A percentile compares a stretch with the other conserved stretches of the same genome.
Conservation (phyloP, 169 alveolate genomes). For the Plasmodium gallinaceum region DNA sequence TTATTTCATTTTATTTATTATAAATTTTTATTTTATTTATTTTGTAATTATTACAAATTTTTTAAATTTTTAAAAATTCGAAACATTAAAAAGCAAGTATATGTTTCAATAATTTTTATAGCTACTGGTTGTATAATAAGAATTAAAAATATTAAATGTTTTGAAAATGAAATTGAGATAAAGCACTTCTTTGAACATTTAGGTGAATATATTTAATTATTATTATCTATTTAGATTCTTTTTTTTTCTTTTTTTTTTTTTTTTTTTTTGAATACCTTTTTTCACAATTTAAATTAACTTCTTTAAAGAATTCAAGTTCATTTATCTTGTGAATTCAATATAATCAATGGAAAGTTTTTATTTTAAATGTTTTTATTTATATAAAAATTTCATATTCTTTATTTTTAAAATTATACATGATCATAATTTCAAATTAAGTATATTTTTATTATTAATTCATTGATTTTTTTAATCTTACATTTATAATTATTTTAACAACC, state of each 20-base stretch:
- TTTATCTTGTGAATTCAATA: no score
- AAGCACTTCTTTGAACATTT: slow-evolving; percentile 65
- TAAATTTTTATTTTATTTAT: neutral
- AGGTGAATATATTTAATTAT: slow-evolving; percentile 15
- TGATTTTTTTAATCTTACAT: no score
- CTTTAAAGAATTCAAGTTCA: neutral
- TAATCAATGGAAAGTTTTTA: no score
- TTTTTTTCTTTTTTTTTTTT: neutral
- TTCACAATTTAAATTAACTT: neutral
- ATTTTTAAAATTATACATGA: no score
- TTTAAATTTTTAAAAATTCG: no score
- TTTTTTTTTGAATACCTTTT: slow-evolving; percentile 3
- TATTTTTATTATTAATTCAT: no score
- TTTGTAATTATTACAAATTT: no score
- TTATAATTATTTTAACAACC: no score
- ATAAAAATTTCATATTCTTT: no score
- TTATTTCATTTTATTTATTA: neutral
- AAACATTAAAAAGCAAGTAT: neutral
- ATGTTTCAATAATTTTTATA: slow-evolving; percentile 4
- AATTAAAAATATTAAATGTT: slow-evolving; percentile 45
- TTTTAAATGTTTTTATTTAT: no score
- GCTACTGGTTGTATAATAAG: slow-evolving; percentile 72
- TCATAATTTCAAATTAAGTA: no score
- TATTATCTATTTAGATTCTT: neutral
- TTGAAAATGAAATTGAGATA: slow-evolving; percentile 55